Percentiles rank a stretch among this genome's conserved stretches.
Conservation (phyloP, 176 grass and related monocot species). For the Rhynchospora pubera region DNA sequence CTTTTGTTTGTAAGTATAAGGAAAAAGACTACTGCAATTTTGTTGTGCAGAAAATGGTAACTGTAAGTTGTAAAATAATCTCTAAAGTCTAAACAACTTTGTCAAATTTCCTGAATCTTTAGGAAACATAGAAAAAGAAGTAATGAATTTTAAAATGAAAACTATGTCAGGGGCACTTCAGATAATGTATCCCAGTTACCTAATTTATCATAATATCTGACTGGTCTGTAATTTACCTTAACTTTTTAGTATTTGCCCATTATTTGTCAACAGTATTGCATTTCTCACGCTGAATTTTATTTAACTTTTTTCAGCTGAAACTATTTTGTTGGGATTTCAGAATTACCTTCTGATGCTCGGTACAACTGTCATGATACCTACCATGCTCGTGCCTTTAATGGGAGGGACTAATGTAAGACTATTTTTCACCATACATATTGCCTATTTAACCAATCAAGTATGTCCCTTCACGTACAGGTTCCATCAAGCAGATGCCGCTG, state of each 20-base stretch:
- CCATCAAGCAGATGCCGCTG: background rate
- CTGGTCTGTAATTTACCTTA: background rate
- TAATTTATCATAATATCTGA: background rate
- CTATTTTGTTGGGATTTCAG: conserved; percentile 38
- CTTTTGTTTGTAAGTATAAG: background rate
- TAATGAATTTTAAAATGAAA: background rate
- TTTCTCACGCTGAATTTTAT: conserved; percentile 2
- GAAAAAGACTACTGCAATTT: background rate
- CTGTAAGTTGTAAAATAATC: background rate
- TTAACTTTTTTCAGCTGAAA: conserved; percentile 34
- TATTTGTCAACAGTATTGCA: background rate
- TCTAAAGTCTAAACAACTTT: background rate
- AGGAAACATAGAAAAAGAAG: background rate
- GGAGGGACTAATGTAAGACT: conserved; percentile 36
- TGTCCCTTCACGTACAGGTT: background rate
- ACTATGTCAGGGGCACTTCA: background rate
- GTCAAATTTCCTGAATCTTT: background rate
- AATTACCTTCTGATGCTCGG: conserved; percentile 43
- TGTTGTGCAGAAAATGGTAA: conserved; percentile 5
- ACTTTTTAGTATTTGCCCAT: background rate
- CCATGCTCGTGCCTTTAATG: conserved; percentile 37
- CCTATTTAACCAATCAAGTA: background rate
- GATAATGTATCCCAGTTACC: background rate
- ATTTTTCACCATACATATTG: background rate
- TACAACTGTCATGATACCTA: conserved; percentile 42